Conservation (phyloP, 257 asterid species). For the Ligustrum vulgare region DNA sequence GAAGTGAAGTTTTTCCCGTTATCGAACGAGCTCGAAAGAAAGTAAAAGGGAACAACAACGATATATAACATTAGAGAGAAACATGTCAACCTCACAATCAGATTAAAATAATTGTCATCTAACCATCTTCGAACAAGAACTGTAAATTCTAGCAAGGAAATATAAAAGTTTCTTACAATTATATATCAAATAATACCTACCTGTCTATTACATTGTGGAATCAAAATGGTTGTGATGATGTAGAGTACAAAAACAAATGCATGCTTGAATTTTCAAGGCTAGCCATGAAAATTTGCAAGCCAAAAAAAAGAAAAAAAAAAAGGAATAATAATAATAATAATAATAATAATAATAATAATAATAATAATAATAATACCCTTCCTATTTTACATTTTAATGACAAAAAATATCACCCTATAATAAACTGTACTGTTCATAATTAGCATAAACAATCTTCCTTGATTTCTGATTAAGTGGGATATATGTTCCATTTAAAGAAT, state of each 20-base stretch:
- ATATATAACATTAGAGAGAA: too few species aligned
- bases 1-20: too few species aligned
- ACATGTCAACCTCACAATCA: too few species aligned
- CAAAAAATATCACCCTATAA: neutral
- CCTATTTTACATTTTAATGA: neutral
- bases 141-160: neutral
- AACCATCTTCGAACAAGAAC: neutral
- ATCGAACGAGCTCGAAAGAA: too few species aligned
- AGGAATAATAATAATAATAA: neutral
- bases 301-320: neutral
- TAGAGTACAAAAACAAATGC: neutral
- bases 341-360: neutral
- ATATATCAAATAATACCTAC: neutral
- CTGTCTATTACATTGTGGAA: neutral
- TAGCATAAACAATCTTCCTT: slow-evolving; percentile 36
- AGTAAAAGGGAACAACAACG: too few species aligned
- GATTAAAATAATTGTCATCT: neutral
- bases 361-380: neutral
- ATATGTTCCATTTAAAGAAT: neutral
- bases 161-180: neutral
- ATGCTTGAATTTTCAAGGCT: neutral
- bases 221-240: neutral
- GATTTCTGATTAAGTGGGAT: neutral
- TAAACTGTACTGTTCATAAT: neutral
- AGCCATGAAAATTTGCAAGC: neutral